Conservation (phyloP, 768 basidiomycete genomes). For the Lactarius hatsudake region DNA sequence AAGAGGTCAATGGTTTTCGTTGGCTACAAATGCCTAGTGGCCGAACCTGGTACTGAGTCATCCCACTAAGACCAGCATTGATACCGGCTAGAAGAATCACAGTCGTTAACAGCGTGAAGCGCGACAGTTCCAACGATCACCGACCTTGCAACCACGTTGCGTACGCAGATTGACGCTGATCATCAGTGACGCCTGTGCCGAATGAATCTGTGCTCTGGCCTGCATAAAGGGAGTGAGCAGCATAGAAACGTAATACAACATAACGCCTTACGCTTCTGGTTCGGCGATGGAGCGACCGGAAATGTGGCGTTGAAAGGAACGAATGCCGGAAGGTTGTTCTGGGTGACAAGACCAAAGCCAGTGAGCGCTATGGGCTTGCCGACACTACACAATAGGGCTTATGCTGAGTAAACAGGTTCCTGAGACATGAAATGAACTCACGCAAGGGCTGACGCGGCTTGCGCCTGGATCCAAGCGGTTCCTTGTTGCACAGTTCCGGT, state of each 20-base stretch:
- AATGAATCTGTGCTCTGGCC: constrained; percentile 9
- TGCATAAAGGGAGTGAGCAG: constrained; percentile 2
- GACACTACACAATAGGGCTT: constrained; percentile 27
- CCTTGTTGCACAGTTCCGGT: constrained; percentile 33
- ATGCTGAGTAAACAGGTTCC: background rate
- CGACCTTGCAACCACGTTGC: constrained; percentile 11
- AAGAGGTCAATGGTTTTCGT: background rate
- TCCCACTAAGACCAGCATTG: constrained; percentile 11
- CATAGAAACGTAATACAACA: background rate
- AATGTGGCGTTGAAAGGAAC: constrained; percentile 35
- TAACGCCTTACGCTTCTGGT: constrained; percentile 15
- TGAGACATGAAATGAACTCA: constrained; percentile 16
- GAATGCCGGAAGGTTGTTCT: constrained; percentile 30
- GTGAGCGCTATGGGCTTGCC: constrained; percentile 36
- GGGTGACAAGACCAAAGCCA: constrained; percentile 35
- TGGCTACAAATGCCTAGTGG: background rate
- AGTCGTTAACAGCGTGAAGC: background rate
- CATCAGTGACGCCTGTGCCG: constrained; percentile 12
- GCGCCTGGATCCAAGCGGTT: constrained; percentile 34
- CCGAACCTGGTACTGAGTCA: constrained; percentile 25
- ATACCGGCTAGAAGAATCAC: constrained; percentile 1
- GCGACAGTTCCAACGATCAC: background rate
- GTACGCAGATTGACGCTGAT: constrained; percentile 17
- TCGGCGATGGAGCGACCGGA: background rate
- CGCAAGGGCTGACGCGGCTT: constrained; percentile 28